phyloP scores from a whole-genome alignment of 306 rosid genomes.

The Acacia melanoxylon region DNA sequence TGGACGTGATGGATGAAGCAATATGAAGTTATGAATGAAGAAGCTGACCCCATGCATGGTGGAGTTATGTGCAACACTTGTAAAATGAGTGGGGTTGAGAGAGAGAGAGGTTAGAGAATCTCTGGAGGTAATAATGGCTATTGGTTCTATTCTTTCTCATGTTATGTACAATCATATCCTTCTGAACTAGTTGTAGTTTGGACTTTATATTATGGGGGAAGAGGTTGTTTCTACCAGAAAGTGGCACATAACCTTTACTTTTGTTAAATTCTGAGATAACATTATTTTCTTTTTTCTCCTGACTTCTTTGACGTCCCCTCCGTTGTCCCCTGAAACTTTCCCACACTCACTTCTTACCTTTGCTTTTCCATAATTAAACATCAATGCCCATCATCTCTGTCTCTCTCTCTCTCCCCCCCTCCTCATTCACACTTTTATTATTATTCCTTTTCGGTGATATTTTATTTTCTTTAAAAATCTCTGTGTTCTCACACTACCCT shows the following conservation, averaged over 20 bases:
- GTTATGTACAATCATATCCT: conserved; percentile 28
- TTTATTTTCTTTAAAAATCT: background rate
- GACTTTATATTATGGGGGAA: conserved; percentile 26
- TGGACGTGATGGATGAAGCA: conserved; percentile 44
- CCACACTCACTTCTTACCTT: conserved; percentile 41
- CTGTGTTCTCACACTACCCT: conserved; percentile 24
- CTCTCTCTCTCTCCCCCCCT: background rate
- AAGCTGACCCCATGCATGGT: conserved; percentile 41
- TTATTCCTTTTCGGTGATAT: conserved; percentile 22
- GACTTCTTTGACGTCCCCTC: conserved; percentile 49
- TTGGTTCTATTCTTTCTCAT: conserved; percentile 33
- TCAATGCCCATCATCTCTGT: conserved; percentile 45
- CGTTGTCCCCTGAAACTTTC: conserved; percentile 41
- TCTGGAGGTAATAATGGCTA: conserved; percentile 47
- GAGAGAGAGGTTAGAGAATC: conserved; percentile 38
- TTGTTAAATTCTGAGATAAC: conserved; percentile 25
- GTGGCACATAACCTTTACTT: conserved; percentile 24
- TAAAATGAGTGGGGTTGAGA: conserved; percentile 18
- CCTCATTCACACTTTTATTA: conserved; percentile 20
- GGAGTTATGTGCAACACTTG: conserved; percentile 41
- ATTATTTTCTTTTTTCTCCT: conserved; percentile 25
- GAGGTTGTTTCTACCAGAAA: conserved; percentile 29
- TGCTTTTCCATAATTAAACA: conserved; percentile 63
- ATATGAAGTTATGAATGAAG: conserved; percentile 35
- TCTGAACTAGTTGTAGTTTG: conserved; percentile 36